phyloP scores from a whole-genome alignment of 2,329 filamentous ascomycete species.

The Fusarium ramigenum region DNA sequence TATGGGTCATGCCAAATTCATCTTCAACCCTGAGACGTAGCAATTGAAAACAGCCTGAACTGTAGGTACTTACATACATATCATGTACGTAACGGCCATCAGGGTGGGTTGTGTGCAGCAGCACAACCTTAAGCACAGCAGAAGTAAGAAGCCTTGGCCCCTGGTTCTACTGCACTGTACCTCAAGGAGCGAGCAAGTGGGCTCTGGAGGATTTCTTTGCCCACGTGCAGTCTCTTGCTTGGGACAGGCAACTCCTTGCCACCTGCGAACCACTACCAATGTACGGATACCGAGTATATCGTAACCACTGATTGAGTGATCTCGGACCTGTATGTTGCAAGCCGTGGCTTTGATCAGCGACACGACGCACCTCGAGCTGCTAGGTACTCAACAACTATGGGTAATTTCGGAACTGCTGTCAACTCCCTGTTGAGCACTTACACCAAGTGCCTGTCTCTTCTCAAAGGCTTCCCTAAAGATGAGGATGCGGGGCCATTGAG shows the following conservation, averaged over 20 bases:
- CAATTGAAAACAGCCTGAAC: background rate
- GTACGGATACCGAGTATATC: background rate
- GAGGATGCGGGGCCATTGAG: constrained; percentile 36
- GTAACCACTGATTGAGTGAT: constrained; percentile 16
- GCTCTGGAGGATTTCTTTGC: constrained; percentile 1
- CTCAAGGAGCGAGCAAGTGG: background rate
- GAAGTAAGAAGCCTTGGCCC: background rate
- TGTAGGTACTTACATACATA: background rate
- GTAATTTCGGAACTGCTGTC: constrained; percentile 55
- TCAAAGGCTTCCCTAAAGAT: constrained; percentile 48
- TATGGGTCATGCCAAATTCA: background rate
- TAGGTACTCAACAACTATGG: constrained; percentile 35
- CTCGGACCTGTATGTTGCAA: constrained; percentile 3
- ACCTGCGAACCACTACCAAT: constrained; percentile 25
- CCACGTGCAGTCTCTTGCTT: constrained; percentile 35
- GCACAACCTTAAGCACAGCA: background rate
- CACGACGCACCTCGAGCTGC: background rate
- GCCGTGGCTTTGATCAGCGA: constrained; percentile 6
- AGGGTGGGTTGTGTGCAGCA: constrained; percentile 1
- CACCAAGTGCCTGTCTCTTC: constrained; percentile 54
- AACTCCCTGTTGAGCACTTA: constrained; percentile 59
- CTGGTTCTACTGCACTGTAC: background rate
- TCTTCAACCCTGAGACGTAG: background rate
- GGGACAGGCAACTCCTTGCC: constrained; percentile 3
- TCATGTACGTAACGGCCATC: constrained; percentile 18